Base-by-base conservation (phyloP, 371 early-diverging fungal genomes). In the Smittium mucronatum region DNA sequence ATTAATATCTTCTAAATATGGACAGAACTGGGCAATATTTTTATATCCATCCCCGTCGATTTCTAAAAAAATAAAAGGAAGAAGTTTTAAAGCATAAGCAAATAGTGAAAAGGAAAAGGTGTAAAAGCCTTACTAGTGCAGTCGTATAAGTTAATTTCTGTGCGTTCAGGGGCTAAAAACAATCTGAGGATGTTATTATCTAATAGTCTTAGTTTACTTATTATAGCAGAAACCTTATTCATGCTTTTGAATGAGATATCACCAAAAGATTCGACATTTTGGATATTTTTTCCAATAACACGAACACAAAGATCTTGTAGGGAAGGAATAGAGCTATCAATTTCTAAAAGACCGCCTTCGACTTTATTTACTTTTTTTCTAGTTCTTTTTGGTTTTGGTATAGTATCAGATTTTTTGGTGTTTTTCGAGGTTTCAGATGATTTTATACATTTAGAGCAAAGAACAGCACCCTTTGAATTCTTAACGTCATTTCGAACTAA, bases 201-300 rank as follows among this genome's bases (percentile, higher is more conserved):
- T 47, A 95, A 74, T 34, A 82, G 76, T 1, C 95, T 85, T 74
- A 87, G 85, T 36, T 88, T 86, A 67, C 88, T 81, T 34, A 95
- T 86, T 68, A 95, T 92, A 67, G 84, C 87, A 65, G 88, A 84
- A 30, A 95, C 84, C 73, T 85, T 84, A 70, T 86, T 83, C 81
- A 89, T 78, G 70, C 84, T 87, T 28, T 81, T 72, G 1, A 78
- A 80, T 25, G 89, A 81, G 29, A 94, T 86, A 63, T 89, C 89
- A 29, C 93, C 93, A 75, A 94, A 85, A 2, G 82, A 84, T 61
- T 91, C 91, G 0, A 95, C 88, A 70, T 85, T 83, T 58, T 91
- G 88, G 64, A 93, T 86, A 69, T 87, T 66, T 59, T 81, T 77
- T 2, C 87, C 89, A 65, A 93, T 83, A 31, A 85, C 75, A 80